Base-by-base conservation (phyloP, 1,284 basidiomycete genomes). In the Psilocybe mexicana region DNA sequence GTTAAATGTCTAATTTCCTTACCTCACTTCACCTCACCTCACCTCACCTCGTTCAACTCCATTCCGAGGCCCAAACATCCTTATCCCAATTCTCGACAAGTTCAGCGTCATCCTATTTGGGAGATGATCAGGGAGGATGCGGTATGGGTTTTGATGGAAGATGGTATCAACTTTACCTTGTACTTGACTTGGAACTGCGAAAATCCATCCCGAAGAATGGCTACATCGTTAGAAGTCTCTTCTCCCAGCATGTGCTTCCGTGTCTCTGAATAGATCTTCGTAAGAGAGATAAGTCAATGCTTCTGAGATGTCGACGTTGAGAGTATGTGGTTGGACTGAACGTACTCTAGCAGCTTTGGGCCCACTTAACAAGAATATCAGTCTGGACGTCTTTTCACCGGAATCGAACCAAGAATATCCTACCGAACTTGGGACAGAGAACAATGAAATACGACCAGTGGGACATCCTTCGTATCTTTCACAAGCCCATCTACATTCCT, bases 21-120 rank as follows among this genome's bases (percentile, higher is more conserved):
- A 7, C 18, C 49, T 42, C 25, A 12, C 18, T 42, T 44, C 25
- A 54, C 8, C 12, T 24, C 35, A 28, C 8, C 12, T 24, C 35
- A 28, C 33, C 18, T 18, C 18, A 18, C 18, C 18, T 18, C 10
- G n/a, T 69, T 63, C 57, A 74, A 65, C 64, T 73, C 76, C 75
- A 78, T 12, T 77, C 74, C 23, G 70, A 67, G n/a, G 69, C 77
- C 86, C 86, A 88, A 10, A 83, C 74, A 18, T 83, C 79, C 61
- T 81, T 78, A 55, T 86, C 82, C 85, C 86, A 93, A 54, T 88
- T 86, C 70, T 92, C 90, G 11, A 93, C 83, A 12, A 93, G 79
- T 30, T 76, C 69, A 10, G 85, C 79, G 68, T 93, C 88, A 58
- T 88, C 74, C 84, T 90, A 61, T 18, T 40, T 6, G 4, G 49